Conservation (phyloP, 805 yeast species). For the Yarrowia alimentaria region DNA sequence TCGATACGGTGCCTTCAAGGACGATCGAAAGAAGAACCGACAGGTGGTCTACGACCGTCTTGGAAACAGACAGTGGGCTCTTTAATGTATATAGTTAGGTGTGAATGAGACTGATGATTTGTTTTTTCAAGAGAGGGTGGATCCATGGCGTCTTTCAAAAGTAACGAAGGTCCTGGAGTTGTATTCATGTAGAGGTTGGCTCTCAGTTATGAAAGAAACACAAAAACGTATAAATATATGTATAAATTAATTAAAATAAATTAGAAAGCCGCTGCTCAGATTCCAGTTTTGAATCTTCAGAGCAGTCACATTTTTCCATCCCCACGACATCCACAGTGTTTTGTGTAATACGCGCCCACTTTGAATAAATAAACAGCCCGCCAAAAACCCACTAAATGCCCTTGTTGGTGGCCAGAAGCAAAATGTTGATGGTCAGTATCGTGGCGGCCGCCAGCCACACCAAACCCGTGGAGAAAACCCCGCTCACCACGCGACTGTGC, state of each 20-base stretch:
- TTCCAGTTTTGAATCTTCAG: too few relatives aligned
- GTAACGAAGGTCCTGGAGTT: too few relatives aligned
- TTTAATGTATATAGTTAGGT: conserved; percentile 11
- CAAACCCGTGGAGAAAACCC: neutral
- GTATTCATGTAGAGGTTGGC: too few relatives aligned
- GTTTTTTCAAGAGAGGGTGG: neutral
- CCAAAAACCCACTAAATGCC: neutral
- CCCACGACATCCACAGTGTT: too few relatives aligned
- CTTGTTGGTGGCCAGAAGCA: conserved; percentile 8
- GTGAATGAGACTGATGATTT: neutral
- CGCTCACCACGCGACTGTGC: conserved; percentile 9
- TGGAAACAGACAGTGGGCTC: conserved; percentile 26
- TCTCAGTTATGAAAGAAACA: too few relatives aligned
- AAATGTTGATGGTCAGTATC: conserved; percentile 6
- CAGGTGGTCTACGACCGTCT: conserved; percentile 35
- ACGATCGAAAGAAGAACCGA: conserved; percentile 86
- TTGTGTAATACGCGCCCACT: too few relatives aligned
- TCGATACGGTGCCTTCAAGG: conserved; percentile 86
- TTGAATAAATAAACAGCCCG: too few relatives aligned
- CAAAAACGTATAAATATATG: too few relatives aligned
- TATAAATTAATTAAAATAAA: too few relatives aligned
- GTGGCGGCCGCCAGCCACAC: conserved; percentile 10
- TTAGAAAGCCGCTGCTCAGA: too few relatives aligned
- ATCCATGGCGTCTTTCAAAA: too few relatives aligned
- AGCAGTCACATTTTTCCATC: too few relatives aligned